Evolutionary conservation across 2,329 filamentous ascomycete species (phyloP), one percentile per base, ranked within the genome.

Genomic region (Aureobasidium sp.): DNA sequence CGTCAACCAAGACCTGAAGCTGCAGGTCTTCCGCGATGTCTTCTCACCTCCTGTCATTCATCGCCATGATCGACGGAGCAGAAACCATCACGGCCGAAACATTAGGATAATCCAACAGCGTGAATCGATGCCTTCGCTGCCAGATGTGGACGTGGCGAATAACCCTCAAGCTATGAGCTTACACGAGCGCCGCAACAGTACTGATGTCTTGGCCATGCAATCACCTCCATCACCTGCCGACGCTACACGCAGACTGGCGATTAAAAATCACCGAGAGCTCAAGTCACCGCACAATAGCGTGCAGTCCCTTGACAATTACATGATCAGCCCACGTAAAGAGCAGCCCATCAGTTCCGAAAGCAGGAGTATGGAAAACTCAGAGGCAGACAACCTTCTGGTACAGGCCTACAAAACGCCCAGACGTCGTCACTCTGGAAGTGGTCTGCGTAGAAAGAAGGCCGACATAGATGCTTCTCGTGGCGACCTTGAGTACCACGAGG

Each of bases 21-120:
- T 95, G 70, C 90, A 95, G 71, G 91, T 96, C 0, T 87, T 96
- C 69, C 89, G 91, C 40, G 92, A 96, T 70, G 93, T 93, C 0
- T 96, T 96, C 69, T 78, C 90, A 45, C 90, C 91, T 62, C 88
- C 91, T 57, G 85, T 88, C 0, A 88, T 96, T 62, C 86, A 89
- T 67, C 89, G 92, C 67, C 86, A 88, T 63, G 86, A 91, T 62
- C 85, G 87, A 33, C 82, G 84, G 63, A 87, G 88, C 21, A 78
- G 80, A 19, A 83, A 85, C 43, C 84, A 88, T 67, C 81, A 88
- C 59, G 80, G 83, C 13, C 77, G 92, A 35, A 81, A 87, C 31
- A 79, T 75, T 7, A 70, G 61, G 25, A 55, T 43, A 19, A 40
- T 61, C 4, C 51, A 57, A 37, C 43, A 51, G 31, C 47, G 58